Conservation (phyloP, 352 stramenopile species). For the Phytophthora foliorum region DNA sequence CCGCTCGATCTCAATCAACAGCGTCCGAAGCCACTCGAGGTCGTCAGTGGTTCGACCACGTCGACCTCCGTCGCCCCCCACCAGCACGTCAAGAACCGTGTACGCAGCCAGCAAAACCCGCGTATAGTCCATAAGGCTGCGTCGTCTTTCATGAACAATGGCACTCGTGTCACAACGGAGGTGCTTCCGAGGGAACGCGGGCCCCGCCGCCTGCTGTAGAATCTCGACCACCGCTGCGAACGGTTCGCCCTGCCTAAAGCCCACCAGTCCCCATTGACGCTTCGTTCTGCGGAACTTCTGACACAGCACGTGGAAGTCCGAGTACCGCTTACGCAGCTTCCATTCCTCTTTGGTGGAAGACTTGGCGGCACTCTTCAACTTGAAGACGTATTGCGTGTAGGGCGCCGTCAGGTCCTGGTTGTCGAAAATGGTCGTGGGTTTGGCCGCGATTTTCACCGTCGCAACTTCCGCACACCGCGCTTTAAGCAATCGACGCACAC, state of each 20-base stretch:
- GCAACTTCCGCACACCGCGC: slow-evolving; percentile 27
- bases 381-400: slow-evolving; percentile 43
- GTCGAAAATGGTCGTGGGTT: slow-evolving; percentile 32
- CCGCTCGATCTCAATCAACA: slow-evolving; percentile 34
- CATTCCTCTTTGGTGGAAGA: slow-evolving; percentile 26
- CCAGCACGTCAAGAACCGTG: slow-evolving; percentile 37
- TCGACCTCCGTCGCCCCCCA: not conserved
- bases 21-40: slow-evolving; percentile 21
- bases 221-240: slow-evolving; percentile 18
- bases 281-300: slow-evolving; percentile 23
- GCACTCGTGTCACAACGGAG: slow-evolving; percentile 35
- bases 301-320: slow-evolving; percentile 33
- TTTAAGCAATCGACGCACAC: slow-evolving; percentile 30
- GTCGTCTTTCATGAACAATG: slow-evolving; percentile 38
- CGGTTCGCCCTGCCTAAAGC: slow-evolving; percentile 23
- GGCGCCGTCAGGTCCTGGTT: slow-evolving; percentile 34
- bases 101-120: slow-evolving; percentile 32
- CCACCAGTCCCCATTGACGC: slow-evolving; percentile 22
- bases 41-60: slow-evolving; percentile 1
- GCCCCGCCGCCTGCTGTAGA: slow-evolving; percentile 20
- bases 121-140: slow-evolving; percentile 30
- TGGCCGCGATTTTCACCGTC: slow-evolving; percentile 26
- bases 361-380: slow-evolving; percentile 19
- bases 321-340: slow-evolving; percentile 40
- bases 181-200: slow-evolving; percentile 42